Conservation (phyloP, 495 filamentous ascomycete genomes). For the Lophiostoma macrostomum region DNA sequence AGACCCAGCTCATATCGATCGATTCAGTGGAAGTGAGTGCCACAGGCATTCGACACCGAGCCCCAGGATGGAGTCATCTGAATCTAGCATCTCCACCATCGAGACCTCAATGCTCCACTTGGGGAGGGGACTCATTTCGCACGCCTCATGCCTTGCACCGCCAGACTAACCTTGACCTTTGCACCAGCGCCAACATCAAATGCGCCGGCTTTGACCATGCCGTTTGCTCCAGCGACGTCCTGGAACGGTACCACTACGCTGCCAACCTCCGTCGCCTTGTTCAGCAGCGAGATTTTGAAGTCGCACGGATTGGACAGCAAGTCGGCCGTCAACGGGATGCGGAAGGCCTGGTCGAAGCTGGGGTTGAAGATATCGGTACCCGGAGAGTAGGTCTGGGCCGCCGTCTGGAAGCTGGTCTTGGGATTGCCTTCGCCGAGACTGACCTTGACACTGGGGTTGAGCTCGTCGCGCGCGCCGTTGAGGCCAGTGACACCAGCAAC, state of each 20-base stretch:
- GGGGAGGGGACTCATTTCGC: too few relatives aligned
- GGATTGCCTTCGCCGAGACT: constrained; percentile 40
- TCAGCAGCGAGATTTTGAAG: constrained; percentile 41
- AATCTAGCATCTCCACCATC: too few relatives aligned
- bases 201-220: constrained; percentile 35
- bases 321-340: constrained; percentile 38
- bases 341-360: constrained; percentile 42
- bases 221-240: constrained; percentile 39
- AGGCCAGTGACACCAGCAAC: constrained; percentile 41
- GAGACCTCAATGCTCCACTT: too few relatives aligned
- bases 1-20: too few relatives aligned
- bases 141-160: too few relatives aligned
- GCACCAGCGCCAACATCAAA: constrained; percentile 42
- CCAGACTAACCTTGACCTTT: too few relatives aligned
- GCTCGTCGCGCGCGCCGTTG: constrained; percentile 37
- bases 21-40: too few relatives aligned
- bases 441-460: constrained; percentile 46
- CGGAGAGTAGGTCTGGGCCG: constrained; percentile 40
- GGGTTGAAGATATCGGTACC: constrained; percentile 47
- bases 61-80: too few relatives aligned
- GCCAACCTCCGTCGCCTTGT: constrained; percentile 38
- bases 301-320: constrained; percentile 29
- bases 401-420: constrained; percentile 41
- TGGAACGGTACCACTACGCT: constrained; percentile 40
- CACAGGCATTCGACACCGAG: too few relatives aligned